Base-by-base conservation (phyloP, 495 filamentous ascomycete genomes). In the Bathelium albidoporum region DNA sequence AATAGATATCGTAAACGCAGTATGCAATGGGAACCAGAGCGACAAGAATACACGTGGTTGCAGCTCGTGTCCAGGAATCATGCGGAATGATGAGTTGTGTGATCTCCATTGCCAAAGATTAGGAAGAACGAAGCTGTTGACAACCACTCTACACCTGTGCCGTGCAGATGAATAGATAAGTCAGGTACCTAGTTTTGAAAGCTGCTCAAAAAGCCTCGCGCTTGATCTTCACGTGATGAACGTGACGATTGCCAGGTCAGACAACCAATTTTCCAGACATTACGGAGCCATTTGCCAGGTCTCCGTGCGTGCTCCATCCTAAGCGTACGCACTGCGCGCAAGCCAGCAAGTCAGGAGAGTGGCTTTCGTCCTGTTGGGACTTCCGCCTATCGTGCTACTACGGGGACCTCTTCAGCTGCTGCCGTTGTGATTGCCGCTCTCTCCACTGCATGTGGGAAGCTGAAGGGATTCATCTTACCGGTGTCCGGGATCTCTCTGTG, bases 1-100 rank as follows among this genome's bases (percentile, higher is more conserved):
- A 26, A 29, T 31, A 66, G 49, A 62, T 2, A 43, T 66, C 63
- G 52, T 66, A 66, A 18, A 55, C 16, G 5, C 22, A 26, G 49
- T n/a, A 11, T 12, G 49, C 9, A 20, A 55, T 20, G 49, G 24
- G 49, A 29, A 39, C 34, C 5, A 39, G 34, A 39, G 34, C 5
- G 34, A 39, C 34, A 39, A 39, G 34, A 14, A 39, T 39, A 39
- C 34, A 39, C 14, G 34, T 39, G 14, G 34, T 39, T 39, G 14
- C 14, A 39, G 34, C 34, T 39, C 34, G 34, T 39, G 14, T 39
- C 34, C 34, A 39, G 34, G 14, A 39, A 39, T 39, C 34, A 39
- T 39, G 34, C 34, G 14, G 34, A 39, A 14, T 39, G 34, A 39
- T 5, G 5, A 14, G 34, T 39, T 39, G 34, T 39, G 34, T 39